Conservation (phyloP, 805 yeast genomes). For the Wickerhamiella parazyma region DNA sequence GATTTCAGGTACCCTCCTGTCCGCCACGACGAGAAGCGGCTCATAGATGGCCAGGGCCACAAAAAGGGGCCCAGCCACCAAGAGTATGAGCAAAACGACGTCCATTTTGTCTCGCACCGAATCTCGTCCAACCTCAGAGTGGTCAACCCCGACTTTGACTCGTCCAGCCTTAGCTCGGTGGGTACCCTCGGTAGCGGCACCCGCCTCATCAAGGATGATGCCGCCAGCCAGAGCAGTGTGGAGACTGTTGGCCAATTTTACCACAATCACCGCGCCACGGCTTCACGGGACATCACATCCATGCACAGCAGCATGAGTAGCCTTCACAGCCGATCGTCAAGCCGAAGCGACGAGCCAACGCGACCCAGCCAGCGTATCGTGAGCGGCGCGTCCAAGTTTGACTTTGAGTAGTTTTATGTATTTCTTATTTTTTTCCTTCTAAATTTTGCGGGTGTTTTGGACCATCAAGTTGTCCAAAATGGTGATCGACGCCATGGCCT, state of each 20-base stretch:
- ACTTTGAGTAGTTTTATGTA: background rate
- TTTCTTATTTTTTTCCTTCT: constrained; percentile 10
- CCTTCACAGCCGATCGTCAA: constrained; percentile 3
- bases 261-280: constrained; percentile 1
- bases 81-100: constrained; percentile 30
- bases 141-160: constrained; percentile 41
- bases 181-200: constrained; percentile 1
- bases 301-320: background rate
- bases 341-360: background rate
- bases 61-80: background rate
- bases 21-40: background rate
- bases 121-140: constrained; percentile 47
- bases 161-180: background rate
- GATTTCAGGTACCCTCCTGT: constrained; percentile 7
- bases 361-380: background rate
- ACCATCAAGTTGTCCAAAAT: constrained; percentile 73
- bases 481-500: constrained; percentile 95
- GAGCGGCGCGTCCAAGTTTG: constrained; percentile 1
- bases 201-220: constrained; percentile 1
- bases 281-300: background rate
- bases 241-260: background rate
- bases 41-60: background rate
- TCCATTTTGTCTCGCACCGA: constrained; percentile 56
- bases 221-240: background rate
- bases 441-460: constrained; percentile 69